phyloP scores from a whole-genome alignment of 371 early-diverging fungal species.

The Mucor sp. region DNA sequence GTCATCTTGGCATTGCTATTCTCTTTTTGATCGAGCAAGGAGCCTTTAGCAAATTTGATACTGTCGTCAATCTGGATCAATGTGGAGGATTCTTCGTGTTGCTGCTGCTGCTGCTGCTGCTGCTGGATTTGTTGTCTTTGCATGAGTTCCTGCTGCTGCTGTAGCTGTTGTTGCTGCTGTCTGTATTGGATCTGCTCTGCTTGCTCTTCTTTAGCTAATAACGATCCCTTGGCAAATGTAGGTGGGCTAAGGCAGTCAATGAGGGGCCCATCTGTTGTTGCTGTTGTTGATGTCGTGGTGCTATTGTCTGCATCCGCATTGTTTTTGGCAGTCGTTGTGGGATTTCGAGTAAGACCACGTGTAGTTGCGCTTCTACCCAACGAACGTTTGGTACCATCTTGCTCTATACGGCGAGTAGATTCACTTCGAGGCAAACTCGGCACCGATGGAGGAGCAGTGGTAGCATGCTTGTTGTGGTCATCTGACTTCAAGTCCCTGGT shows the following conservation, averaged over 20 bases:
- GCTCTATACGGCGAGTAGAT: conserved; percentile 21
- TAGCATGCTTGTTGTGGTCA: conserved; percentile 6
- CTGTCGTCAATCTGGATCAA: conserved; percentile 47
- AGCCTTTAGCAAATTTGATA: conserved; percentile 44
- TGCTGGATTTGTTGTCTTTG: conserved; percentile 6
- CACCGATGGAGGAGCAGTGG: background rate
- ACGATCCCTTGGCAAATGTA: conserved; percentile 38
- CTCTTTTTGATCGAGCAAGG: conserved; percentile 37
- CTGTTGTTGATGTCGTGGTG: background rate
- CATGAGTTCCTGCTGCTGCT: conserved; percentile 8
- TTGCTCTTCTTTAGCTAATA: conserved; percentile 31
- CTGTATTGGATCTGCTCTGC: conserved; percentile 11
- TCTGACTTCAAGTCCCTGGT: conserved; percentile 28
- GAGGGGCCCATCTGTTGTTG: conserved; percentile 14
- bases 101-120: background rate
- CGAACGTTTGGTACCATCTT: background rate
- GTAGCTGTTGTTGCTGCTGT: conserved; percentile 17
- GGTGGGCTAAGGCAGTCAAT: conserved; percentile 24
- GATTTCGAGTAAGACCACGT: conserved; percentile 27
- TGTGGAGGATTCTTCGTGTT: conserved; percentile 18
- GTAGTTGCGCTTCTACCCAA: conserved; percentile 11
- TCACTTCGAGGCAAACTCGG: conserved; percentile 17
- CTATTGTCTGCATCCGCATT: conserved; percentile 1
- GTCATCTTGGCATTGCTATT: conserved; percentile 21
- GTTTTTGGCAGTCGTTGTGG: conserved; percentile 5